Evolutionary conservation across 2,329 filamentous ascomycete genomes (phyloP).

Genomic region (Claviceps monticola): DNA sequence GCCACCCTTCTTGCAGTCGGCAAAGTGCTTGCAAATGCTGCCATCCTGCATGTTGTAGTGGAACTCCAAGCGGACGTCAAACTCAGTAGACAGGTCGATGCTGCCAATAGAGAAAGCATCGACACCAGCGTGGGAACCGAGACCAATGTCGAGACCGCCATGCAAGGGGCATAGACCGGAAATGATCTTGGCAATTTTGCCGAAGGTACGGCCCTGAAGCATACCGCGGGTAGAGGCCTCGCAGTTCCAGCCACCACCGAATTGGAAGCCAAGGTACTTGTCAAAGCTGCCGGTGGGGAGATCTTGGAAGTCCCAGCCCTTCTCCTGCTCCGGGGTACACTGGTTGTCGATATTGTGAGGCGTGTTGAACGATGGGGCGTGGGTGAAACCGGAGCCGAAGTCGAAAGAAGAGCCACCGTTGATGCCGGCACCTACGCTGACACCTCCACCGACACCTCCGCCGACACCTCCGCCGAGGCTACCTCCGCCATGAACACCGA

Average conservation of each 20-base stretch:
- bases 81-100: slow-evolving; percentile 60
- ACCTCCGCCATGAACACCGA: neutral
- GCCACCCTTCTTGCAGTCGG: slow-evolving; percentile 52
- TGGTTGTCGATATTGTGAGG: slow-evolving; percentile 64
- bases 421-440: too few relatives aligned
- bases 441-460: neutral
- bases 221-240: slow-evolving; percentile 45
- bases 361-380: slow-evolving; percentile 42
- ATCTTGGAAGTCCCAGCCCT: slow-evolving; percentile 59
- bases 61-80: slow-evolving; percentile 70
- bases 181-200: slow-evolving; percentile 39
- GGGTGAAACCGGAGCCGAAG: slow-evolving; percentile 7
- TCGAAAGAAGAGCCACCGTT: neutral
- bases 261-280: slow-evolving; percentile 58
- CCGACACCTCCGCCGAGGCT: neutral
- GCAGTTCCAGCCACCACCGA: slow-evolving; percentile 59
- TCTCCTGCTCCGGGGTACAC: slow-evolving; percentile 55
- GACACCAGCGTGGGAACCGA: slow-evolving; percentile 25
- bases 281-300: slow-evolving; percentile 47
- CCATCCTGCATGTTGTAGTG: slow-evolving; percentile 79
- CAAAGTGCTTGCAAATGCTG: slow-evolving; percentile 65
- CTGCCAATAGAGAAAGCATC: slow-evolving; percentile 56
- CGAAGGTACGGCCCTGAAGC: slow-evolving; percentile 34
- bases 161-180: slow-evolving; percentile 35
- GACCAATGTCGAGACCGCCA: slow-evolving; percentile 45